phyloP scores from a whole-genome alignment of 1,284 basidiomycete genomes.

The Trametes hirsuta region DNA sequence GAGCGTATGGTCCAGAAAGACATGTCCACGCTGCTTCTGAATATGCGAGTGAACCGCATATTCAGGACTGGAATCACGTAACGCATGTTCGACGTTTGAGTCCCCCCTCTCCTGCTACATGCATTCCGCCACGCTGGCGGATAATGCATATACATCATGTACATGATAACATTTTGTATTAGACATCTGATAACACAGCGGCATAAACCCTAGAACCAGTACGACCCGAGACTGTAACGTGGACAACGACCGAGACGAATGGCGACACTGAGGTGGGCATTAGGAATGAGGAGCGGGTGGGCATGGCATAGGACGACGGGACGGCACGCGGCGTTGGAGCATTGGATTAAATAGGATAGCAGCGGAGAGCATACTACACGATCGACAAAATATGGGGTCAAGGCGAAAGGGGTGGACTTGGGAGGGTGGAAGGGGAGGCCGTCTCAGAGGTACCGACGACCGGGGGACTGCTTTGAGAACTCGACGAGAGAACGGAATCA shows the following conservation, averaged over 20 bases:
- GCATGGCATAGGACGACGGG: background rate
- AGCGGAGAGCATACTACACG: slow-evolving; percentile 26
- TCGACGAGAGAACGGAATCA: background rate
- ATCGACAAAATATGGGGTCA: background rate
- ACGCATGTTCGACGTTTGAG: no score
- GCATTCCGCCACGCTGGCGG: no score
- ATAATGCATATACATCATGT: background rate
- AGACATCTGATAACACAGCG: slow-evolving; percentile 3
- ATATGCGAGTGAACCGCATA: no score
- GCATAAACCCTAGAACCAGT: slow-evolving; percentile 7
- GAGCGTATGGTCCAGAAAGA: no score
- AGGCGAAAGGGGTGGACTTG: background rate
- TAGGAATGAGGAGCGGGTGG: background rate
- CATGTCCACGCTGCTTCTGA: no score
- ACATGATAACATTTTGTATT: background rate
- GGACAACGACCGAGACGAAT: background rate
- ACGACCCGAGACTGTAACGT: background rate
- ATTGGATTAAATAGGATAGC: slow-evolving; percentile 27
- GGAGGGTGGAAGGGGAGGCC: background rate
- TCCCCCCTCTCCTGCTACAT: no score
- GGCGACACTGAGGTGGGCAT: background rate
- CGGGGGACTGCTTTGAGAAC: slow-evolving; percentile 1
- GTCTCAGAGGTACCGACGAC: background rate
- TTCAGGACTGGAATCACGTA: no score
- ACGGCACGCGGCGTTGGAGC: background rate